phyloP scores from a whole-genome alignment of 2,329 filamentous ascomycete genomes.

The Hymenoscyphus repandus region DNA sequence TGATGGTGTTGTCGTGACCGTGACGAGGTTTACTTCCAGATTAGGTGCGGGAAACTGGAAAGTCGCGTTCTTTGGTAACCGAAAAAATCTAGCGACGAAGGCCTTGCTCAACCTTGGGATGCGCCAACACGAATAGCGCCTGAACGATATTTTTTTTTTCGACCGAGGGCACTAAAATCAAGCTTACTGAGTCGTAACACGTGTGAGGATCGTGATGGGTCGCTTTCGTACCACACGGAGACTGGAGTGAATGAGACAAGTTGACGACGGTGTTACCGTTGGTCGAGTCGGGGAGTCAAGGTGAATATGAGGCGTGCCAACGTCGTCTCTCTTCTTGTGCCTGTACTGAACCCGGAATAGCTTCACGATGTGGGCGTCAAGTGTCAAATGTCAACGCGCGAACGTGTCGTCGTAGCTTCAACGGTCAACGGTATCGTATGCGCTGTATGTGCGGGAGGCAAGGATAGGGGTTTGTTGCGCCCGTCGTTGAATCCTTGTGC shows the following conservation, averaged over 20 bases:
- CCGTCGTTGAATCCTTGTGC: conserved; percentile 19
- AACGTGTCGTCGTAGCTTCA: conserved; percentile 14
- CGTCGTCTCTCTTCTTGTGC: background rate
- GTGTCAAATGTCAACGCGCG: conserved; percentile 1
- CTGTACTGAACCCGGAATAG: conserved; percentile 15
- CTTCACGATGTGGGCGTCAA: conserved; percentile 13
- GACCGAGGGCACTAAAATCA: no score
- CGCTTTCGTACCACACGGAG: background rate
- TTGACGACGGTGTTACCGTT: background rate
- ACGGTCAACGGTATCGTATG: conserved; percentile 25
- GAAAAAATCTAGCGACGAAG: no score
- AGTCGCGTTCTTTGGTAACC: no score
- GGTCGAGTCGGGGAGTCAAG: background rate
- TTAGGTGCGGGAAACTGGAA: no score
- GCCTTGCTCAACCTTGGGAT: no score
- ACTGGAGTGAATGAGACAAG: background rate
- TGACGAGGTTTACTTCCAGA: no score
- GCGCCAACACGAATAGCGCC: no score
- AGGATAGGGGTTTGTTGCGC: conserved; percentile 20
- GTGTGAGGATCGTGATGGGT: conserved; percentile 14
- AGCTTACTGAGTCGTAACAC: no score
- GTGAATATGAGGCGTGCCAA: background rate
- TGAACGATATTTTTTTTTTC: no score
- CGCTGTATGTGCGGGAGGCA: conserved; percentile 18
- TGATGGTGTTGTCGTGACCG: no score